Evolutionary conservation across 129 eudicot genomes (phyloP).

Genomic region (Centaurea solstitialis): DNA sequence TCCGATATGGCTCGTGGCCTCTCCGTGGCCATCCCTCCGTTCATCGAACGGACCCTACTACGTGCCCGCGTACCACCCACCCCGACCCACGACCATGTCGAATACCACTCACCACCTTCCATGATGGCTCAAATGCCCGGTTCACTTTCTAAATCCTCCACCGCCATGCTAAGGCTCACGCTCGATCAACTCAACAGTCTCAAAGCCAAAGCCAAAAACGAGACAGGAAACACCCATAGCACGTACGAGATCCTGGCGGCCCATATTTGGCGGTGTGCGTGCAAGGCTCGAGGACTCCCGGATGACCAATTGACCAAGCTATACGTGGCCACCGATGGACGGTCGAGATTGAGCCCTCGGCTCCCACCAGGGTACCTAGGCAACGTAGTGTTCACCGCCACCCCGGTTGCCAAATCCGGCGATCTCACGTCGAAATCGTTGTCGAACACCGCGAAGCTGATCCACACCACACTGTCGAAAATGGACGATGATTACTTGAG

Average conservation of each 20-base stretch:
- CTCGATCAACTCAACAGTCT: slow-evolving; percentile 49
- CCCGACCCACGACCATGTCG: slow-evolving; percentile 47
- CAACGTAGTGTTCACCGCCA: slow-evolving; percentile 60
- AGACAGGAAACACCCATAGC: slow-evolving; percentile 31
- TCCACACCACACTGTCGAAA: slow-evolving; percentile 42
- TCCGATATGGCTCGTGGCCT: slow-evolving; percentile 60
- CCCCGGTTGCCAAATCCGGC: slow-evolving; percentile 43
- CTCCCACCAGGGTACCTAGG: slow-evolving; percentile 71
- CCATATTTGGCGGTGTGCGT: slow-evolving; percentile 64
- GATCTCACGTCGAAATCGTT: slow-evolving; percentile 45
- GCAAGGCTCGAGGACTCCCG: slow-evolving; percentile 63
- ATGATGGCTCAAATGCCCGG: slow-evolving; percentile 10
- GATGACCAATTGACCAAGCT: slow-evolving; percentile 56
- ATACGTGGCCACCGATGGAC: slow-evolving; percentile 63
- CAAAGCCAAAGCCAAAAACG: slow-evolving; percentile 50
- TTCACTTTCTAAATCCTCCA: slow-evolving; percentile 31
- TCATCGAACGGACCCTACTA: slow-evolving; percentile 70
- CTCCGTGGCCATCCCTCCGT: slow-evolving; percentile 54
- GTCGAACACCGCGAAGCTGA: slow-evolving; percentile 40
- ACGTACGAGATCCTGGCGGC: slow-evolving; percentile 57
- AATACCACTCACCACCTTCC: slow-evolving; percentile 61
- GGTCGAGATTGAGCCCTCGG: slow-evolving; percentile 52
- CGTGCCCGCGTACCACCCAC: slow-evolving; percentile 58
- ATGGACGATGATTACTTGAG: slow-evolving; percentile 62
- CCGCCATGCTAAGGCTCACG: slow-evolving; percentile 53